These are phyloP conservation scores for Mimosa pudica DNA, from an alignment of 306 rosid genomes.

Conservation along the genomic window DNA sequence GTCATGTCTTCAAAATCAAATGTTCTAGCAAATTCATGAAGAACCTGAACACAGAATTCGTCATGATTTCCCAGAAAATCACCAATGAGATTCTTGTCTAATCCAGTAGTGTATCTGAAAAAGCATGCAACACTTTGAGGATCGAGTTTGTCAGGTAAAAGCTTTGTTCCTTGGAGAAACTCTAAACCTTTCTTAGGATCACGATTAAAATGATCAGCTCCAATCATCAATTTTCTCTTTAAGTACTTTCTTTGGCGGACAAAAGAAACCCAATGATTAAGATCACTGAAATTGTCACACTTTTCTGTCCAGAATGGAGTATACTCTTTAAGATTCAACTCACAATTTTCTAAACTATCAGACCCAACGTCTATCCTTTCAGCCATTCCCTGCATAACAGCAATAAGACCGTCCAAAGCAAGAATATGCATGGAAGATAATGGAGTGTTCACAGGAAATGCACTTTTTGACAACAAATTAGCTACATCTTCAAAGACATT, in stretches of 20 bases:
- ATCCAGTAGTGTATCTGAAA: conserved; percentile 81
- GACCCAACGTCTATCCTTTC: conserved; percentile 79
- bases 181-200: conserved; percentile 95
- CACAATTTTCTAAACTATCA: conserved; percentile 49
- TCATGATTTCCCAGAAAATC: conserved; percentile 96
- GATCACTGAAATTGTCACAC: conserved; percentile 78
- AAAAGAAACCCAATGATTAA: conserved; percentile 87
- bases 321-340: conserved; percentile 69
- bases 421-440: conserved; percentile 79
- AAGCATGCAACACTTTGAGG: conserved; percentile 92
- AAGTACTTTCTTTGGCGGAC: conserved; percentile 74
- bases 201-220: conserved; percentile 97
- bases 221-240: conserved; percentile 83
- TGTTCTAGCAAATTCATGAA: conserved; percentile 91
- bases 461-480: conserved; percentile 81
- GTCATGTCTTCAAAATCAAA: conserved; percentile 92
- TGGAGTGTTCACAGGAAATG: conserved; percentile 85
- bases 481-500: conserved; percentile 91
- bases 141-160: conserved; percentile 91
- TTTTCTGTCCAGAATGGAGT: conserved; percentile 91
- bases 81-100: conserved; percentile 96
- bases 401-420: conserved; percentile 93
- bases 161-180: conserved; percentile 95
- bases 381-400: conserved; percentile 93
- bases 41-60: conserved; percentile 91